Evolutionary conservation across 1,284 basidiomycete genomes (phyloP).

Genomic region (Moesziomyces sp.): DNA sequence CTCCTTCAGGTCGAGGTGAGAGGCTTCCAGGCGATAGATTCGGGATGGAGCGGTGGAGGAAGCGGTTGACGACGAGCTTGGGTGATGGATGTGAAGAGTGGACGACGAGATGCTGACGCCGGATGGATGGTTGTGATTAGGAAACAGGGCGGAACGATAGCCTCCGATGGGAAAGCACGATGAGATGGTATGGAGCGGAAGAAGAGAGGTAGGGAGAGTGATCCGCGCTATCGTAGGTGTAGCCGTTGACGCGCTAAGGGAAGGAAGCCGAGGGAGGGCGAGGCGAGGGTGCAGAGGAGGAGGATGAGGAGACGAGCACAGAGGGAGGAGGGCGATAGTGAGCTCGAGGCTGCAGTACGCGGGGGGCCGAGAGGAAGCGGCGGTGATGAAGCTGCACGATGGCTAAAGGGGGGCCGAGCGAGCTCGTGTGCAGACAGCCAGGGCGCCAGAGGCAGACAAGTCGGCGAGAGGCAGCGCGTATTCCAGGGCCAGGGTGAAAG

Average conservation of each 20-base stretch:
- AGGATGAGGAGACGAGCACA: background rate
- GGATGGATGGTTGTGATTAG: background rate
- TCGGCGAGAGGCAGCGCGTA: background rate
- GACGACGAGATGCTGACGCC: no score
- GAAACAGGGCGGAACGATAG: background rate
- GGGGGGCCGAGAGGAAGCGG: background rate
- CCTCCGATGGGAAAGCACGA: background rate
- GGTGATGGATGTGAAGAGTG: background rate
- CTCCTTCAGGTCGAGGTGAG: conserved; percentile 8
- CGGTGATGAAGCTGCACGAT: conserved; percentile 1
- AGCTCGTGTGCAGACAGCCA: background rate
- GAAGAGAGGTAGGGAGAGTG: background rate
- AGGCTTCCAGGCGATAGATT: background rate
- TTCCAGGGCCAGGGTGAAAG: background rate
- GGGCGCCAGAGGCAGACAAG: no score
- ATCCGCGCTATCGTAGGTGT: no score
- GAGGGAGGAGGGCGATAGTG: background rate
- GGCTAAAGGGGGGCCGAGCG: background rate
- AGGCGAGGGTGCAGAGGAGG: background rate
- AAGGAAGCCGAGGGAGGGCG: background rate
- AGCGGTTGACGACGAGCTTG: background rate
- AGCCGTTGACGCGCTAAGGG: background rate
- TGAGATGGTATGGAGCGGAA: background rate
- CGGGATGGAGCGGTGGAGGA: background rate
- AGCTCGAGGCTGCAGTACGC: background rate